phyloP scores from a whole-genome alignment of 1,284 basidiomycete species.

The Porodaedalea pini region DNA sequence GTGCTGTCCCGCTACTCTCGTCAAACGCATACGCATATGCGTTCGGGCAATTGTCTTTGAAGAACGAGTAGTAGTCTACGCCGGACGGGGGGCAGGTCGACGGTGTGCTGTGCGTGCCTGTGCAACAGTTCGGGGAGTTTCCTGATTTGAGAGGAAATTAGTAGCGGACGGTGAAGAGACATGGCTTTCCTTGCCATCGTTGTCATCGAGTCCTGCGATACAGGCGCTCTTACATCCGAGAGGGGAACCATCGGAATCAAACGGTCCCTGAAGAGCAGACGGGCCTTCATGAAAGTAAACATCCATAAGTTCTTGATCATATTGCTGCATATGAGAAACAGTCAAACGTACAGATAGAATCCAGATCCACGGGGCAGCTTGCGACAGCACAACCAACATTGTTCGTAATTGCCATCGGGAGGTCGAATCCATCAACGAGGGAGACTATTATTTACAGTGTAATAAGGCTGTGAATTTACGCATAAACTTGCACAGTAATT shows the following conservation, averaged over 20 bases:
- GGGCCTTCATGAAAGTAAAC: conserved; percentile 39
- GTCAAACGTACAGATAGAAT: conserved; percentile 38
- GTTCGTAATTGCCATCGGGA: conserved; percentile 53
- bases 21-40: conserved; percentile 58
- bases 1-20: conserved; percentile 48
- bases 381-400: conserved; percentile 46
- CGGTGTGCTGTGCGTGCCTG: conserved; percentile 44
- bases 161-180: not conserved
- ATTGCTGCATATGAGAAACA: no score
- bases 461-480: conserved; percentile 23
- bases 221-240: conserved; percentile 60
- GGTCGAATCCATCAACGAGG: conserved; percentile 56
- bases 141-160: conserved; percentile 20
- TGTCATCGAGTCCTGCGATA: conserved; percentile 45
- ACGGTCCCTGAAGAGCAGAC: conserved; percentile 46
- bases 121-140: conserved; percentile 49
- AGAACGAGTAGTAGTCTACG: conserved; percentile 50
- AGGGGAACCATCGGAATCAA: conserved; percentile 44
- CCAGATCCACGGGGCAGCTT: conserved; percentile 51
- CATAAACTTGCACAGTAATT: conserved; percentile 26
- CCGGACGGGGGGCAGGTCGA: conserved; percentile 48
- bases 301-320: not conserved
- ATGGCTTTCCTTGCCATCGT: conserved; percentile 32
- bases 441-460: conserved; percentile 33
- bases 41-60: conserved; percentile 52